Evolutionary conservation across 2,329 filamentous ascomycete species (phyloP).

Genomic region (Monosporascus sp.): DNA sequence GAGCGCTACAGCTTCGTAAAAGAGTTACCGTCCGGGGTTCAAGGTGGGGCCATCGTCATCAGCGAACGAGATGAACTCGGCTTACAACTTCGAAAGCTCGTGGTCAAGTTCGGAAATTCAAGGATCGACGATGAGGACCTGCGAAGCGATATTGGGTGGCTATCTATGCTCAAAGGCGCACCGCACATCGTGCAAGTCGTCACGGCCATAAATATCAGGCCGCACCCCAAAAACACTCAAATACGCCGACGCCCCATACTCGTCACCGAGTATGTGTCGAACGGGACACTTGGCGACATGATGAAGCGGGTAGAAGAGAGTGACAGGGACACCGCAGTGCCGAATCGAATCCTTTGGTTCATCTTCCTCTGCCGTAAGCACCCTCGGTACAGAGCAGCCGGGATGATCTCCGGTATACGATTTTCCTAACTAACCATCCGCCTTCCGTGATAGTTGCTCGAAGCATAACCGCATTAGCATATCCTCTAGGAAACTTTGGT

Average conservation of each 20-base stretch:
- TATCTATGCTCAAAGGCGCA: neutral
- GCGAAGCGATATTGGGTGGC: neutral
- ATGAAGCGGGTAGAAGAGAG: neutral
- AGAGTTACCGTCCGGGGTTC: neutral
- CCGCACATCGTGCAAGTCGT: neutral
- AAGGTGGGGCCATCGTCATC: neutral
- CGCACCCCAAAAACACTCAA: neutral
- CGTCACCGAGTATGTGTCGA: neutral
- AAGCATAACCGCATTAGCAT: neutral
- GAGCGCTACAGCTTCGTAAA: neutral
- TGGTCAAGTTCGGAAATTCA: neutral
- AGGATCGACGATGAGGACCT: neutral
- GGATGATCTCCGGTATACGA: neutral
- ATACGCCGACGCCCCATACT: neutral
- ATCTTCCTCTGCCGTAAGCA: neutral
- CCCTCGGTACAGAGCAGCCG: neutral
- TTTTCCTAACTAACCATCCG: neutral
- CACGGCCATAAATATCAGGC: neutral
- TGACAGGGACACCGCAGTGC: neutral
- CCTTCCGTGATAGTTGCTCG: neutral
- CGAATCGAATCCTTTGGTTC: neutral
- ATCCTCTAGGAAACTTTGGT: neutral
- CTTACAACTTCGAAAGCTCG: neutral
- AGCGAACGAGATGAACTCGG: neutral
- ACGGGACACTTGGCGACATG: neutral